phyloP scores from a whole-genome alignment of 1,284 basidiomycete genomes.

The Papiliotrema fonsecae region DNA sequence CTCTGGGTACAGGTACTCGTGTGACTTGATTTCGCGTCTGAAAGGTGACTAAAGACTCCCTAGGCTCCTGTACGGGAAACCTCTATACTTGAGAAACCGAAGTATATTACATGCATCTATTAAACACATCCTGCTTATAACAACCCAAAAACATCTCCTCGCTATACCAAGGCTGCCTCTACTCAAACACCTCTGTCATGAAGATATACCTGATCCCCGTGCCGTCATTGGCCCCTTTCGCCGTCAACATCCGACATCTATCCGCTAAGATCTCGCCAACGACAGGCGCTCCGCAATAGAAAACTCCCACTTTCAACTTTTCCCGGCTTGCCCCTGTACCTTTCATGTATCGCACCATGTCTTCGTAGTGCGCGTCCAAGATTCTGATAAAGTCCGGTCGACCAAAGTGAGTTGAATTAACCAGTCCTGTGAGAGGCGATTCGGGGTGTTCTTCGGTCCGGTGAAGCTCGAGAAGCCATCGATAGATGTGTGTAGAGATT shows the following conservation, averaged over 20 bases:
- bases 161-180: no score
- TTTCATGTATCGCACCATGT: slow-evolving; percentile 18
- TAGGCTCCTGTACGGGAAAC: no score
- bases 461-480: slow-evolving; percentile 28
- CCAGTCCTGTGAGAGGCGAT: slow-evolving; percentile 24
- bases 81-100: no score
- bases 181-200: slow-evolving; percentile 29
- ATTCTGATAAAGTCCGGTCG: slow-evolving; percentile 28
- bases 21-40: no score
- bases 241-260: slow-evolving; percentile 22
- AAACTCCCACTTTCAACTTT: slow-evolving; percentile 29
- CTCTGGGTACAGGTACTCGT: no score
- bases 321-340: slow-evolving; percentile 11
- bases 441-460: slow-evolving; percentile 22
- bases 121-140: no score
- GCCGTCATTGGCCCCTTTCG: slow-evolving; percentile 18
- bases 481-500: slow-evolving; percentile 24
- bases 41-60: no score
- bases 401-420: slow-evolving; percentile 27
- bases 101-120: no score
- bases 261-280: slow-evolving; percentile 32
- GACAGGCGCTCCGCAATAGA: slow-evolving; percentile 30
- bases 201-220: slow-evolving; percentile 25
- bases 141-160: no score
- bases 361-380: slow-evolving; percentile 28